phyloP scores from a whole-genome alignment of 352 stramenopile species.

The Halophytophthora polymorphica region DNA sequence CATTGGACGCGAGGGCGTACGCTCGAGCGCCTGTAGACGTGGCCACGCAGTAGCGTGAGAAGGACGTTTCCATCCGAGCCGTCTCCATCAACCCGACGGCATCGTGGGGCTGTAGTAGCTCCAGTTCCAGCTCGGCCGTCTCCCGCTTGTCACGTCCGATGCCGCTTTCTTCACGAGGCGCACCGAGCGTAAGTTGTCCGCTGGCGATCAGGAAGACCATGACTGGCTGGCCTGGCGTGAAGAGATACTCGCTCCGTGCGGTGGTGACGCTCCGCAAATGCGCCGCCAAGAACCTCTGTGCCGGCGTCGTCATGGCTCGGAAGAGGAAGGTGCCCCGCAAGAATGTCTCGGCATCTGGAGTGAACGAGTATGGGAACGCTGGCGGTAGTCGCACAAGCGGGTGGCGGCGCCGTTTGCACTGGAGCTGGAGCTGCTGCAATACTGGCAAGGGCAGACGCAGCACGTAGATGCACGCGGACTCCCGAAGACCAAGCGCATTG shows the following conservation, averaged over 20 bases:
- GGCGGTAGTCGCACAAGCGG: neutral
- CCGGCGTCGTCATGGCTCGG: slow-evolving; percentile 27
- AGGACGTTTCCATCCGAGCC: slow-evolving; percentile 31
- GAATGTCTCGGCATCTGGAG: slow-evolving; percentile 18
- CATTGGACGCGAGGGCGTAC: slow-evolving; percentile 34
- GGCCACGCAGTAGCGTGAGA: slow-evolving; percentile 47
- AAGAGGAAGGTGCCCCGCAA: slow-evolving; percentile 50
- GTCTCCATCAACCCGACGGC: slow-evolving; percentile 39
- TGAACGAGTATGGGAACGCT: slow-evolving; percentile 15
- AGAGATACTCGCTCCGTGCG: slow-evolving; percentile 46
- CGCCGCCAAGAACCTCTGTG: slow-evolving; percentile 43
- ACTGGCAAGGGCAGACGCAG: slow-evolving; percentile 31
- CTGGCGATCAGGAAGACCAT: slow-evolving; percentile 40
- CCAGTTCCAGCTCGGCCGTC: slow-evolving; percentile 46
- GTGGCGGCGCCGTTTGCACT: slow-evolving; percentile 8
- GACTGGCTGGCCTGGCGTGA: slow-evolving; percentile 45
- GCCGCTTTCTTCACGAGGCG: slow-evolving; percentile 8
- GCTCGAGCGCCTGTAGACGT: slow-evolving; percentile 28
- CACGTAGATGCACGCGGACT: slow-evolving; percentile 29
- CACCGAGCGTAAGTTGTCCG: slow-evolving; percentile 39
- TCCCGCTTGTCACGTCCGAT: slow-evolving; percentile 4
- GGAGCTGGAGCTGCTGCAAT: slow-evolving; percentile 26
- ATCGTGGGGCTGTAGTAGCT: slow-evolving; percentile 53
- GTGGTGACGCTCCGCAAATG: slow-evolving; percentile 32
- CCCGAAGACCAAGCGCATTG: slow-evolving; percentile 44